Conservation (phyloP, 2,329 filamentous ascomycete genomes). For the Pyrenochaeta sp. region DNA sequence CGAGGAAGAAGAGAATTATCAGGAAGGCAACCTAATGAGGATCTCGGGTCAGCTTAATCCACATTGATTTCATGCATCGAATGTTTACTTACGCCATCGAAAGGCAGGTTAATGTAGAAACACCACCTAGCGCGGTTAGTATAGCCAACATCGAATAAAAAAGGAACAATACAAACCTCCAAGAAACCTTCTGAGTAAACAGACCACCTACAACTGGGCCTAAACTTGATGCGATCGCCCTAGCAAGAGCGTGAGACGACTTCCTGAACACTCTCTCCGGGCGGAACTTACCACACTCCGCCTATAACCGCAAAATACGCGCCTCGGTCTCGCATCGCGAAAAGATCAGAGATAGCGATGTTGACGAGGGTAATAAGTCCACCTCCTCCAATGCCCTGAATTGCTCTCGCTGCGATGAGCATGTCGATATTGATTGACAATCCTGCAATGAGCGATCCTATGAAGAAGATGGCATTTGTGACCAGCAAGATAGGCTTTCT, state of each 20-base stretch:
- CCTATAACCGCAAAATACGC: slow-evolving; percentile 71
- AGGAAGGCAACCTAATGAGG: slow-evolving; percentile 56
- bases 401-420: slow-evolving; percentile 66
- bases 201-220: slow-evolving; percentile 73
- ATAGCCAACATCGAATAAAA: not conserved
- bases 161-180: slow-evolving; percentile 59
- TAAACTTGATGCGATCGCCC: slow-evolving; percentile 70
- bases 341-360: slow-evolving; percentile 69
- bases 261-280: no score
- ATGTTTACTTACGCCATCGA: slow-evolving; percentile 57
- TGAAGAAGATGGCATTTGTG: slow-evolving; percentile 68
- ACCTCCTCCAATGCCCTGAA: slow-evolving; percentile 70
- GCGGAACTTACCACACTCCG: no score
- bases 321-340: slow-evolving; percentile 65
- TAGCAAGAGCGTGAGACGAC: no score
- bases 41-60: not conserved
- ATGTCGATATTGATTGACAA: slow-evolving; percentile 66
- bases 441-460: slow-evolving; percentile 68
- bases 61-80: not conserved
- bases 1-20: slow-evolving; percentile 66
- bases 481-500: slow-evolving; percentile 68
- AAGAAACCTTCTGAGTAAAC: slow-evolving; percentile 68
- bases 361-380: slow-evolving; percentile 70
- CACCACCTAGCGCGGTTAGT: slow-evolving; percentile 44
- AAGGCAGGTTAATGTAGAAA: slow-evolving; percentile 69